Conservation (phyloP, 1,139 yeast species). For the Saccharomyces uvarum region DNA sequence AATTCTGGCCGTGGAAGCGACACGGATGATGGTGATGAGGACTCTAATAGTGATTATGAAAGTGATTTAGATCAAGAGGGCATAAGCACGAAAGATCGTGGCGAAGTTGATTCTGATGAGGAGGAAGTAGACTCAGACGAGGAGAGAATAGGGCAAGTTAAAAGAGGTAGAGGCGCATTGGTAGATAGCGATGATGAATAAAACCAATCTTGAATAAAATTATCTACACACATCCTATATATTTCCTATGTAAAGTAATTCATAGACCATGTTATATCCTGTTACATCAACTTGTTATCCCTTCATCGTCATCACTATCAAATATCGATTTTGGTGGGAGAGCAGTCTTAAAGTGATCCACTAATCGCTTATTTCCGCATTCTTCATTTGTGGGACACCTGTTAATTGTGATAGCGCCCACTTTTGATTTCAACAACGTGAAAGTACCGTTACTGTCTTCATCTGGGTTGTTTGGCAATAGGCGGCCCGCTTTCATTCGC, state of each 20-base stretch:
- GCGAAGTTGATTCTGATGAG: constrained; percentile 27
- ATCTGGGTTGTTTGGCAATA: neutral
- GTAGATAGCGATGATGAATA: constrained; percentile 31
- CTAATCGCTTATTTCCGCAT: neutral
- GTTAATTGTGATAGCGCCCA: constrained; percentile 14
- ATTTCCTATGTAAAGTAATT: neutral
- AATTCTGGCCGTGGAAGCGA: constrained; percentile 53
- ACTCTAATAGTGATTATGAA: constrained; percentile 29
- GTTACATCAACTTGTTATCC: neutral
- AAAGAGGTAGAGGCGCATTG: constrained; percentile 24
- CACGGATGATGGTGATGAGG: constrained; percentile 29
- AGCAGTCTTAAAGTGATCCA: constrained; percentile 15
- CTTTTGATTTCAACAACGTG: constrained; percentile 8
- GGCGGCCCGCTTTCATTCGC: neutral
- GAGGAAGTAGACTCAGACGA: constrained; percentile 29
- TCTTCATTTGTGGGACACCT: constrained; percentile 7
- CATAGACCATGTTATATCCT: neutral
- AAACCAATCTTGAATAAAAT: neutral
- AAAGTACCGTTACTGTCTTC: neutral
- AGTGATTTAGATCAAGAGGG: constrained; percentile 24
- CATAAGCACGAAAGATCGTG: constrained; percentile 23
- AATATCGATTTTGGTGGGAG: constrained; percentile 35
- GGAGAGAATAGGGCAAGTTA: constrained; percentile 26
- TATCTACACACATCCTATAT: neutral
- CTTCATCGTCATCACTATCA: constrained; percentile 25